phyloP scores from a whole-genome alignment of 176 grass and related monocot species.

The Cenchrus fungigraminus region DNA sequence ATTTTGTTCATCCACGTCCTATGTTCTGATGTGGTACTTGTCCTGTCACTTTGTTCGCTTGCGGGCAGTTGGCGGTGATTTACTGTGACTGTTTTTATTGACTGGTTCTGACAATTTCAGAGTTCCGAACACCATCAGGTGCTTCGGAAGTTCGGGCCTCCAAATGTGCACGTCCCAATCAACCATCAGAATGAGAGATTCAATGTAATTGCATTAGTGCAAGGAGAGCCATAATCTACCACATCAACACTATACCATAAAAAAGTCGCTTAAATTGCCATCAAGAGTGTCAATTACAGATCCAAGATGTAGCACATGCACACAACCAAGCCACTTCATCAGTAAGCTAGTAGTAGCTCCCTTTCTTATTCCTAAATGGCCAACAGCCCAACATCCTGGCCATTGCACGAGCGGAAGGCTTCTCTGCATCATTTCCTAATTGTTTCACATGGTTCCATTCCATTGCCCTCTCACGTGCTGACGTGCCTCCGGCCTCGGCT shows the following conservation, averaged over 20 bases:
- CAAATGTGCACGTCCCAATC: neutral
- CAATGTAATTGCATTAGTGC: neutral
- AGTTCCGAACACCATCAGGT: neutral
- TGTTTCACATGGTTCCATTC: neutral
- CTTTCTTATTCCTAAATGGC: constrained; percentile 10
- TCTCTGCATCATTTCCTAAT: neutral
- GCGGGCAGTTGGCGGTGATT: too few relatives aligned
- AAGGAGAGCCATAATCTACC: neutral
- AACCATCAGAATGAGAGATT: neutral
- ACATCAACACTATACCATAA: neutral
- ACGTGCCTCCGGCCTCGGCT: too few relatives aligned
- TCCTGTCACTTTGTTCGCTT: too few relatives aligned
- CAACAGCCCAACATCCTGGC: neutral
- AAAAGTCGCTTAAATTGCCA: neutral
- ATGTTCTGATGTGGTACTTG: too few relatives aligned
- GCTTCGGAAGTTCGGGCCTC: neutral
- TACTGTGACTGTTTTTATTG: too few relatives aligned
- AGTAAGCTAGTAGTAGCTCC: too few relatives aligned
- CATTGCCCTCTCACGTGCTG: too few relatives aligned
- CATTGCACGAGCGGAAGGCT: neutral
- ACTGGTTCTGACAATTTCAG: too few relatives aligned
- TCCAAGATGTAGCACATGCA: neutral
- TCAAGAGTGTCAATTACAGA: neutral
- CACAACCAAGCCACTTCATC: neutral
- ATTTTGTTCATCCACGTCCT: too few relatives aligned